A percentile compares a stretch with the other conserved stretches of the same genome.
These are phyloP conservation scores for Aureobasidium sp. DNA, from an alignment of 2,329 filamentous ascomycete species.

Conservation along the genomic window DNA sequence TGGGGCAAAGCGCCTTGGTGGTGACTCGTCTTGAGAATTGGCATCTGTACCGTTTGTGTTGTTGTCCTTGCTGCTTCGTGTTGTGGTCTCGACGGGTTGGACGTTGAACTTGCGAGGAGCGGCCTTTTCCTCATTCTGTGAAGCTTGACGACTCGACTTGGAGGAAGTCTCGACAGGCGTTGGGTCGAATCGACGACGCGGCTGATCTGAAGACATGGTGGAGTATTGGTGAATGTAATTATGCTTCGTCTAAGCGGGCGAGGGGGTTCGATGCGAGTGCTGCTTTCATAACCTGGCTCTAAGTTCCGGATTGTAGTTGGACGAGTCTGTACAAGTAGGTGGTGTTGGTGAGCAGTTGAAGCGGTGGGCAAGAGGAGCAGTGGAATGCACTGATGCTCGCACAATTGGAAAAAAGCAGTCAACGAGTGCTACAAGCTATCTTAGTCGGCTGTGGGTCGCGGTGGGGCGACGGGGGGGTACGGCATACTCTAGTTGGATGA, in stretches of 20 bases:
- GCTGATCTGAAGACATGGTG: constrained; percentile 17
- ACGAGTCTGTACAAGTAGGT: too few species aligned
- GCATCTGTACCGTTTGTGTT: background rate
- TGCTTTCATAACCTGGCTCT: constrained; percentile 13
- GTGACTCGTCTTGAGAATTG: background rate
- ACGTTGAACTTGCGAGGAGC: constrained; percentile 45
- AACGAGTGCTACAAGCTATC: background rate
- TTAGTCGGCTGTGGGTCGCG: background rate
- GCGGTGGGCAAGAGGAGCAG: background rate
- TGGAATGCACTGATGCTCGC: background rate
- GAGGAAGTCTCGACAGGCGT: constrained; percentile 67
- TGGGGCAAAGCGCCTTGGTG: constrained; percentile 31
- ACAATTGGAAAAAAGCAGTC: background rate
- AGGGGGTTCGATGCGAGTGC: background rate
- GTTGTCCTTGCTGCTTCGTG: constrained; percentile 15
- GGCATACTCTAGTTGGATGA: constrained; percentile 9
- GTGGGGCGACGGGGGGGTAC: background rate
- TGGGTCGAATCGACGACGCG: constrained; percentile 51
- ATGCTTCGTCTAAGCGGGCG: background rate
- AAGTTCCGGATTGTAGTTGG: background rate
- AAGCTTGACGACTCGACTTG: constrained; percentile 46
- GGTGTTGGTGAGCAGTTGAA: too few species aligned
- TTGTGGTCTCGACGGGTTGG: constrained; percentile 34
- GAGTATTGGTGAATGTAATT: background rate
- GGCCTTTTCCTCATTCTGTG: constrained; percentile 13